These are phyloP conservation scores for Ceratopteris richardii DNA, from an alignment of 75 land plant species.

Conservation along the genomic window DNA sequence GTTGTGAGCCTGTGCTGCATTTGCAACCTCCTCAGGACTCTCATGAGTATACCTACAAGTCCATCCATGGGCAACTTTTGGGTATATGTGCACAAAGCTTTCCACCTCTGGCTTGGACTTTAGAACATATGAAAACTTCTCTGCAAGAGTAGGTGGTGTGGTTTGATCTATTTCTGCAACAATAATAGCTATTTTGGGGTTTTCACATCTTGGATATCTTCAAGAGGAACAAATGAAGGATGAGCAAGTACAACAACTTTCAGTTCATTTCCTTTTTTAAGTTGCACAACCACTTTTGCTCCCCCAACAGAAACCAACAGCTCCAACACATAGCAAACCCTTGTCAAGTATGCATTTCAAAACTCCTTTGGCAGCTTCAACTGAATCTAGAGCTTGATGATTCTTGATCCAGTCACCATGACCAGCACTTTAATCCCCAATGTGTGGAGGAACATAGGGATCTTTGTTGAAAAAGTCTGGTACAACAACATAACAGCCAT, in stretches of 20 bases:
- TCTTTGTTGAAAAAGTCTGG: too few relatives aligned
- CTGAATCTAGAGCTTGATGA: too few relatives aligned
- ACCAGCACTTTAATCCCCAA: too few relatives aligned
- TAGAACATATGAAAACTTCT: conserved; percentile 20
- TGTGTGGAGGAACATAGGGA: too few relatives aligned
- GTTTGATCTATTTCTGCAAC: conserved; percentile 27
- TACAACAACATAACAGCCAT: too few relatives aligned
- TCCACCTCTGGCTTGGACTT: conserved; percentile 20
- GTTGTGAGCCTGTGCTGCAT: conserved; percentile 51
- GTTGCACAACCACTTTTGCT: conserved; percentile 49
- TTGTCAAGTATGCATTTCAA: too few relatives aligned
- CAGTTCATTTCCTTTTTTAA: conserved; percentile 34
- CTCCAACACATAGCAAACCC: too few relatives aligned
- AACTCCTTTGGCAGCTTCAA: too few relatives aligned
- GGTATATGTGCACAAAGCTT: conserved; percentile 35
- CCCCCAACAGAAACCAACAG: too few relatives aligned
- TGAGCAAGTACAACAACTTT: conserved; percentile 63
- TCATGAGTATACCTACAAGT: conserved; percentile 37
- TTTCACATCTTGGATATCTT: conserved; percentile 57
- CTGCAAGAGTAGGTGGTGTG: conserved; percentile 18
- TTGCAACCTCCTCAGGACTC: conserved; percentile 30
- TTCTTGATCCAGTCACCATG: too few relatives aligned
- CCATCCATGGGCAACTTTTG: conserved; percentile 47
- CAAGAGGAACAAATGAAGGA: conserved; percentile 42
- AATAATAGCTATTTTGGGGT: conserved; percentile 22